These are phyloP conservation scores for Carex pumila DNA, from an alignment of 176 grass and related monocot species.

Conservation along the genomic window DNA sequence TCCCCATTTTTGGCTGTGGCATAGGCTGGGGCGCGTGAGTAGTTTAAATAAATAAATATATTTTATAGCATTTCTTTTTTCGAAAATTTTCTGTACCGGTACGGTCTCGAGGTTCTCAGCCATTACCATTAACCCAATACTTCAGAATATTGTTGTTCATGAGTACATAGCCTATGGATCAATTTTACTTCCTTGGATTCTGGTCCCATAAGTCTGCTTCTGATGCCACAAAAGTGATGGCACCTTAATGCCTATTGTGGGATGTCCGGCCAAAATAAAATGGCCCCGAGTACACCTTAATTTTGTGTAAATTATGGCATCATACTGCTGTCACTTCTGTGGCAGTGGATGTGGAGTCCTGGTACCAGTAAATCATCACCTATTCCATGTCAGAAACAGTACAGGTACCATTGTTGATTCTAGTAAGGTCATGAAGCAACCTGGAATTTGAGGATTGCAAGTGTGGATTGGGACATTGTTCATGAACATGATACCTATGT, in stretches of 20 bases:
- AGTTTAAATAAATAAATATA: neutral
- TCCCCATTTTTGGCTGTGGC: conserved; percentile 87
- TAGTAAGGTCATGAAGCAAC: neutral
- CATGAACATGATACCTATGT: neutral
- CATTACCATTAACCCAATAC: conserved; percentile 3
- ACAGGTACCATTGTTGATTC: neutral
- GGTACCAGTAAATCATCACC: neutral
- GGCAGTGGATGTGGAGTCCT: neutral
- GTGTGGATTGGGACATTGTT: neutral
- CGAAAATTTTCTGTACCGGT: neutral
- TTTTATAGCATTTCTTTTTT: neutral
- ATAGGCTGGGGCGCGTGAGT: conserved; percentile 97
- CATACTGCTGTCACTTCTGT: neutral
- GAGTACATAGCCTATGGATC: neutral
- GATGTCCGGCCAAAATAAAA: neutral
- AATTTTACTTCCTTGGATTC: neutral
- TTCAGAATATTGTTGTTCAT: neutral
- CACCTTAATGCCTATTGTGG: neutral
- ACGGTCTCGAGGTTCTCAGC: neutral
- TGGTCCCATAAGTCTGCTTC: neutral
- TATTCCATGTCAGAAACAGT: neutral
- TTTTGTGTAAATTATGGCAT: neutral
- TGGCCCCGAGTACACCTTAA: neutral
- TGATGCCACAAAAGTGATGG: neutral
- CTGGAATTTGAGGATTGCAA: neutral